A percentile compares a stretch with the other conserved stretches of the same genome.
Conservation (phyloP, 1,284 basidiomycete genomes). For the Thelephora terrestris region DNA sequence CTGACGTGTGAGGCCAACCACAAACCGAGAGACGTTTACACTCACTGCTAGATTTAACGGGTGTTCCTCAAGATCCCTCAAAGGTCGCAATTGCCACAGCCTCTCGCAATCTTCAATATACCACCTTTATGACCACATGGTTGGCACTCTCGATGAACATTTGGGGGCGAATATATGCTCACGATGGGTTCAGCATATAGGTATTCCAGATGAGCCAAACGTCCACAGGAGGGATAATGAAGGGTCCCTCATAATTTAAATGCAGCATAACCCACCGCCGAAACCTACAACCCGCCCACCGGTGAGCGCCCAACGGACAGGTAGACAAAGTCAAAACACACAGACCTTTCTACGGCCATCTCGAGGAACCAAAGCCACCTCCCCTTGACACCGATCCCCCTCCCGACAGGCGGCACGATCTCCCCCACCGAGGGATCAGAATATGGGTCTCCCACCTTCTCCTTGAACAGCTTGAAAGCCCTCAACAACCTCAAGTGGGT, state of each 20-base stretch:
- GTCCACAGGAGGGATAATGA: conserved; percentile 32
- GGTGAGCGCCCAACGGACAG: background rate
- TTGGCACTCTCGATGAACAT: too few relatives aligned
- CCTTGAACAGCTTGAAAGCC: conserved; percentile 11
- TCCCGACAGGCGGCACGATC: too few relatives aligned
- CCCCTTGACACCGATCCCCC: background rate
- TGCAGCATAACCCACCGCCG: conserved; percentile 22
- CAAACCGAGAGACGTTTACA: conserved; percentile 11
- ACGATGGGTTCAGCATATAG: conserved; percentile 38
- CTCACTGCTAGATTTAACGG: conserved; percentile 21
- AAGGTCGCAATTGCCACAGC: conserved; percentile 14
- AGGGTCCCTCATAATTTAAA: conserved; percentile 14
- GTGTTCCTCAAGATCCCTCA: conserved; percentile 15
- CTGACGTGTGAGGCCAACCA: conserved; percentile 8
- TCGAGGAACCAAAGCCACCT: conserved; percentile 11
- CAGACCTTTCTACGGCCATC: conserved; percentile 9
- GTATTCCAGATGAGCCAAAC: conserved; percentile 42
- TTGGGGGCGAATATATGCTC: conserved; percentile 5
- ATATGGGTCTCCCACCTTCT: conserved; percentile 3
- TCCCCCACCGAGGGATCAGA: too few relatives aligned
- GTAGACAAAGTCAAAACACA: background rate
- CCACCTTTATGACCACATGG: conserved; percentile 21
- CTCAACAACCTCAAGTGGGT: conserved; percentile 10
- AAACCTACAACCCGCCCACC: conserved; percentile 17
- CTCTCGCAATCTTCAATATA: conserved; percentile 31